These are phyloP conservation scores for Xerocomellus chrysenteron DNA, from an alignment of 768 basidiomycete genomes.

Conservation along the genomic window DNA sequence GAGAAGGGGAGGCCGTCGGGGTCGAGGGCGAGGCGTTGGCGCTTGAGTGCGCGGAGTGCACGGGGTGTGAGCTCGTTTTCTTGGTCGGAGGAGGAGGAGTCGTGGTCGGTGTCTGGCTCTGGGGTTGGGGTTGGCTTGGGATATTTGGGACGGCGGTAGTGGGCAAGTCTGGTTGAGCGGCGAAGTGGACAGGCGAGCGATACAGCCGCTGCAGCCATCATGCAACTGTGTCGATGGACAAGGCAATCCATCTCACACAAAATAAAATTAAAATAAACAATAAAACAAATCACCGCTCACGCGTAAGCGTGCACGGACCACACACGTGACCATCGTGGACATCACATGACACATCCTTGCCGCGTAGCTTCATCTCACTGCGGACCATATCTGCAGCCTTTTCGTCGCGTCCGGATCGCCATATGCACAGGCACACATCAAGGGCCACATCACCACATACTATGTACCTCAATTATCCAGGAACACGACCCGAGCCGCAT, in stretches of 20 bases:
- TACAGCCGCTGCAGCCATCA: slow-evolving; percentile 32
- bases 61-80: slow-evolving; percentile 35
- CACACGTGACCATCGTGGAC: no score
- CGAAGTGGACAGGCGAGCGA: slow-evolving; percentile 31
- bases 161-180: slow-evolving; percentile 29
- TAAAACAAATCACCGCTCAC: not conserved
- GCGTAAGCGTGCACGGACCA: not conserved
- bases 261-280: not conserved
- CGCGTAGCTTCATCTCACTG: no score
- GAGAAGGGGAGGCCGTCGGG: slow-evolving; percentile 25
- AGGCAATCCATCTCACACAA: not conserved
- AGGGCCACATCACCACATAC: not conserved
- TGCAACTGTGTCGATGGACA: slow-evolving; percentile 10
- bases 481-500: no score
- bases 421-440: no score
- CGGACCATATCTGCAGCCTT: not conserved
- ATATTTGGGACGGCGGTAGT: not conserved
- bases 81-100: slow-evolving; percentile 21
- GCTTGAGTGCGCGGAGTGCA: slow-evolving; percentile 35
- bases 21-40: slow-evolving; percentile 33
- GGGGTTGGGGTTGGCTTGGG: not conserved
- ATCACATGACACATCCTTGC: no score
- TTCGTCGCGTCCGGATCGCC: not conserved
- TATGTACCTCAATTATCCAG: not conserved
- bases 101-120: slow-evolving; percentile 21